phyloP scores from a whole-genome alignment of 2,329 filamentous ascomycete genomes.

The Diaporthe amygdali region DNA sequence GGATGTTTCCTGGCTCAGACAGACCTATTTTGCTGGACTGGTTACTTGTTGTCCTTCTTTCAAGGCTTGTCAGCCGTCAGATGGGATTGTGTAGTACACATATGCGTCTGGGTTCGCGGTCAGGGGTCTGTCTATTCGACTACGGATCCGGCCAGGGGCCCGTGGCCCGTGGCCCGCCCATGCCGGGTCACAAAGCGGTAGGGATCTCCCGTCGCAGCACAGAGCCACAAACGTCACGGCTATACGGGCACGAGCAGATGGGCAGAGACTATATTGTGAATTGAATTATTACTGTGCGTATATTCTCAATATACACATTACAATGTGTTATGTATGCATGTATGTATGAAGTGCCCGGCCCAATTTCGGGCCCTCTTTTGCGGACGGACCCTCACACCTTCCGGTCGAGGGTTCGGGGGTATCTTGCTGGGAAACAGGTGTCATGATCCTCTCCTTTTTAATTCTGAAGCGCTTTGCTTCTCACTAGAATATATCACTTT shows the following conservation, averaged over 20 bases:
- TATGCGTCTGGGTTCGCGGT: background rate
- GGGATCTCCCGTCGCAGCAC: background rate
- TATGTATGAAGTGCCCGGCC: background rate
- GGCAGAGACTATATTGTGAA: background rate
- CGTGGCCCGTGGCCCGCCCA: slow-evolving; percentile 16
- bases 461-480: background rate
- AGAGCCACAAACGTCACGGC: background rate
- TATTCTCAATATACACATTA: slow-evolving; percentile 24
- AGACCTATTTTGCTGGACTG: background rate
- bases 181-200: background rate
- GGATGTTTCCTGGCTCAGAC: background rate
- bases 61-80: background rate
- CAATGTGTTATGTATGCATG: slow-evolving; percentile 25
- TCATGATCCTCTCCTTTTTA: slow-evolving; percentile 11
- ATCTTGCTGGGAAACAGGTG: slow-evolving; percentile 20
- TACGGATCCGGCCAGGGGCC: slow-evolving; percentile 10
- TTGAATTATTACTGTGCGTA: slow-evolving; percentile 15
- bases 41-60: background rate
- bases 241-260: background rate
- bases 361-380: background rate
- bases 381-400: slow-evolving; percentile 1
- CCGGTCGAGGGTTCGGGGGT: slow-evolving; percentile 17
- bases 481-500: background rate
- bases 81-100: background rate
- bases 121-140: slow-evolving; percentile 1